Evolutionary conservation across 2,329 filamentous ascomycete genomes (phyloP).

Genomic region (Aspergillus transmontanensis): DNA sequence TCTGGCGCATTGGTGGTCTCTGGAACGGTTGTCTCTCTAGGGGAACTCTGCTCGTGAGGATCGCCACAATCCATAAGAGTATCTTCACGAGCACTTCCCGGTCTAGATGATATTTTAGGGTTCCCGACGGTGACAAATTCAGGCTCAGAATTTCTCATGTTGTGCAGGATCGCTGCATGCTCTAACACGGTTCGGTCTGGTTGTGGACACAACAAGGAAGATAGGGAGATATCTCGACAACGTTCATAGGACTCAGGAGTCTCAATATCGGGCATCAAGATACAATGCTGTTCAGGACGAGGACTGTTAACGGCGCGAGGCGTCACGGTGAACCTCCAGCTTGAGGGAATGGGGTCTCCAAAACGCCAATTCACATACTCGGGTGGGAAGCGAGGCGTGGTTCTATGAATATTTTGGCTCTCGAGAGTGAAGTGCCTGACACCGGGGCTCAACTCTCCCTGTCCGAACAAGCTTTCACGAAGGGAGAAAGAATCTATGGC

Average conservation of each 20-base stretch:
- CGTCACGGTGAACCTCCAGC: neutral
- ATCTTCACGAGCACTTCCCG: neutral
- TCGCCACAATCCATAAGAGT: too few species aligned
- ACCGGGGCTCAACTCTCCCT: neutral
- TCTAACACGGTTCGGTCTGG: neutral
- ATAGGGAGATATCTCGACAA: neutral
- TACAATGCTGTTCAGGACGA: neutral
- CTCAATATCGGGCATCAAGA: neutral
- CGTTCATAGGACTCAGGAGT: neutral
- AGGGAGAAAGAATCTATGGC: neutral
- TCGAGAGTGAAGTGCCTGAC: neutral
- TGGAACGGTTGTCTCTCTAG: neutral
- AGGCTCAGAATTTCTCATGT: neutral
- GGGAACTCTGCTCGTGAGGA: neutral
- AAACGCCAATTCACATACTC: neutral
- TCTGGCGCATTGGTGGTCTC: neutral
- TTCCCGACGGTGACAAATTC: neutral
- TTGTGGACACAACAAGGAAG: slow-evolving; percentile 1
- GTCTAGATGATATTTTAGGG: neutral
- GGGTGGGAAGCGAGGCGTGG: neutral
- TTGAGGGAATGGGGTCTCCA: neutral
- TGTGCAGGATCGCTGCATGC: neutral
- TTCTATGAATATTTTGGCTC: neutral
- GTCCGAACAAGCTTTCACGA: neutral
- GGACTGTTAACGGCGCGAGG: neutral